Evolutionary conservation across 176 grass and related monocot genomes (phyloP), one percentile per base, ranked within the genome.

Genomic region (Poa annua): DNA sequence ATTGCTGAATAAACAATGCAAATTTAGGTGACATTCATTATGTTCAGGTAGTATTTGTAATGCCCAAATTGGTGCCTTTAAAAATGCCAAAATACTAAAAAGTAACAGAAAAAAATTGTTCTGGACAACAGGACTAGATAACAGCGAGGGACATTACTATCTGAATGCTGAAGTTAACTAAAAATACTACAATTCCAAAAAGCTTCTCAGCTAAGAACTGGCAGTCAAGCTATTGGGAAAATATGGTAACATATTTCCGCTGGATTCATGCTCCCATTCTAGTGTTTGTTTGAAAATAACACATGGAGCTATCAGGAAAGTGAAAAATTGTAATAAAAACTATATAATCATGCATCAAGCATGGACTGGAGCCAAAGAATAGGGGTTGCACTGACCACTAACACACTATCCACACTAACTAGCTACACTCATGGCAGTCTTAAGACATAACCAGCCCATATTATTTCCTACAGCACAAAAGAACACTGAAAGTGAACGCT

Each of bases 81-180:
- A 51, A 52, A 75, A 15, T 22, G n/a, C 15, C 48, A 22, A 11
- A 75, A 24, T 86, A 48, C 36, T 79, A 36, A 73, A 83, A 79
- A 57, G 3, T 36, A 47, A 25, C 3, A 2, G 1, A 0, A 8
- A 19, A 41, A 47, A 50, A 38, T 66, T 61, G 41, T 77, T 3
- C 54, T 36, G 1, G 38, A 52, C 14, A 42, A 17, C 61, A 48
- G 36, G 16, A 39, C 14, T 83, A 72, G 76, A 53, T 69, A 24
- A 81, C 19, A 39, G 13, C 16, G 15, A 10, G 21, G 4, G 36
- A 42, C 32, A 70, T 22, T 26, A 11, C 21, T 25, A 55, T 36
- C 1, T 36, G 60, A 81, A 82, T 59, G 22, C 5, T 25, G 36
- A 76, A 82, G 11, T 36, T 49, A 47, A 53, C 34, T 48, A 35